These are phyloP conservation scores for Pythium monospermum DNA, from an alignment of 352 stramenopile species.

Conservation along the genomic window DNA sequence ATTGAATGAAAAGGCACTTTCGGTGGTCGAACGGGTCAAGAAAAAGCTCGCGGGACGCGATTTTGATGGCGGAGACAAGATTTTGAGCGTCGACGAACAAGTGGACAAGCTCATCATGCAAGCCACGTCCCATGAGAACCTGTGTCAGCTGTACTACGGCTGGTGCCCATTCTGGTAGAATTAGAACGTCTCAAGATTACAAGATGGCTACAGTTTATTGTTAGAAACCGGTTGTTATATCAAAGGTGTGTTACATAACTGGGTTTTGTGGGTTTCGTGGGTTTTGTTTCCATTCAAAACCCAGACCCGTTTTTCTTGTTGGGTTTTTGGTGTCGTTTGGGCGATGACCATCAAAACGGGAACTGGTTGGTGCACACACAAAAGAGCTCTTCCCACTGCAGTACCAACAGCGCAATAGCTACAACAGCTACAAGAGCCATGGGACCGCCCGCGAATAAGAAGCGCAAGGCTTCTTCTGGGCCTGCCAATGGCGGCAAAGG, in stretches of 20 bases:
- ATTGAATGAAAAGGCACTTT: slow-evolving; percentile 89
- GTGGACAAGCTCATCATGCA: slow-evolving; percentile 98
- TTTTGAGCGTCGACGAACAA: slow-evolving; percentile 87
- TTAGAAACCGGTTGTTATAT: too few species aligned
- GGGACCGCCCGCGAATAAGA: slow-evolving; percentile 14
- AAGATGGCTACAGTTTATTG: slow-evolving; percentile 1
- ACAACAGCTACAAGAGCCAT: too few species aligned
- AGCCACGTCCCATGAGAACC: slow-evolving; percentile 98
- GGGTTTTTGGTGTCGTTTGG: slow-evolving; percentile 10
- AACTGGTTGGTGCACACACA: slow-evolving; percentile 7
- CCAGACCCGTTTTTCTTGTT: background rate
- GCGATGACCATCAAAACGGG: slow-evolving; percentile 7
- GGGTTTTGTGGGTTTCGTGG: slow-evolving; percentile 4
- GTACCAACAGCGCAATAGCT: background rate
- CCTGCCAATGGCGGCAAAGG: background rate
- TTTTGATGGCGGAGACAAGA: slow-evolving; percentile 88
- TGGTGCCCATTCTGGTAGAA: slow-evolving; percentile 93
- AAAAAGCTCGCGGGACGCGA: slow-evolving; percentile 99
- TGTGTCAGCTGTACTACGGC: slow-evolving; percentile 98
- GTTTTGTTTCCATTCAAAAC: background rate
- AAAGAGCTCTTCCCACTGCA: background rate
- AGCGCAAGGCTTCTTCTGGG: slow-evolving; percentile 14
- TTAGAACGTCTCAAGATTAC: background rate
- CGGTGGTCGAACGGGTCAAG: slow-evolving; percentile 97
- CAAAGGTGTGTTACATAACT: slow-evolving; percentile 7